These are phyloP conservation scores for Penicillium sp. DNA, from an alignment of 2,329 filamentous ascomycete species.

Conservation along the genomic window DNA sequence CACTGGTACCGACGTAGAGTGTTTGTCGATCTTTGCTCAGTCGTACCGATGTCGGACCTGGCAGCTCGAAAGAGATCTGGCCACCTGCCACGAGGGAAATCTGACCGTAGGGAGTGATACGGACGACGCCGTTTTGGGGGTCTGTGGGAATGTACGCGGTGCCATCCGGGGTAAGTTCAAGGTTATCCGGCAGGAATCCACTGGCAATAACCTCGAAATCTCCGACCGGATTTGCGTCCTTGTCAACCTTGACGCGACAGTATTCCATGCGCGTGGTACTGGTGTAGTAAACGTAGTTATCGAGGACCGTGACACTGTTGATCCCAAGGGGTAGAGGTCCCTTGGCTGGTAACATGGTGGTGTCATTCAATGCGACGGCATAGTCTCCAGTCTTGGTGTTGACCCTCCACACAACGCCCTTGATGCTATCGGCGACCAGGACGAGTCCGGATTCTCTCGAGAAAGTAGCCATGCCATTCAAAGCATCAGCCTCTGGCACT, in stretches of 20 bases:
- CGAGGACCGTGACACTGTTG: constrained; percentile 18
- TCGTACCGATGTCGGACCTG: constrained; percentile 21
- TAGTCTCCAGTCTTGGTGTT: constrained; percentile 21
- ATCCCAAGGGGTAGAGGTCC: constrained; percentile 23
- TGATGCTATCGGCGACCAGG: constrained; percentile 24
- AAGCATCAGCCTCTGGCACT: constrained; percentile 18
- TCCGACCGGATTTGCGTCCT: constrained; percentile 16
- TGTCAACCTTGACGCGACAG: constrained; percentile 22
- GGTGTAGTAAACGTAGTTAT: constrained; percentile 26
- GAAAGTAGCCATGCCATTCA: constrained; percentile 25
- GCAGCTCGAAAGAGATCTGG: constrained; percentile 23
- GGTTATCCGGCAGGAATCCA: constrained; percentile 24
- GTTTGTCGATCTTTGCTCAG: constrained; percentile 17
- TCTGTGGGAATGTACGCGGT: constrained; percentile 25
- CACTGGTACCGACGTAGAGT: constrained; percentile 28
- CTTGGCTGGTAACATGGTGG: constrained; percentile 23
- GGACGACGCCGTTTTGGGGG: constrained; percentile 27
- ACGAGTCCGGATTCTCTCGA: constrained; percentile 18
- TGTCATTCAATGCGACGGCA: constrained; percentile 20
- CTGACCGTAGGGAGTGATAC: constrained; percentile 22
- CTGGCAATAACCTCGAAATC: constrained; percentile 26
- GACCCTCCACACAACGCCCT: constrained; percentile 24
- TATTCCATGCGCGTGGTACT: constrained; percentile 26
- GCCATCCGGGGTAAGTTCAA: constrained; percentile 23
- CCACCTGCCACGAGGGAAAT: constrained; percentile 25